phyloP scores from a whole-genome alignment of 345 rosid genomes.

The Arabidopsis thaliana region TAIR10.1 NC_003076.8:14776001-14776500 shows the following conservation, averaged over 20 bases:
- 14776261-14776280: neutral
- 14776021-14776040: constrained; percentile 37
- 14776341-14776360: neutral
- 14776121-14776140: constrained; percentile 34
- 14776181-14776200: neutral
- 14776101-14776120: neutral
- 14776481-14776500: too few relatives aligned
- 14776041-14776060: constrained; percentile 17
- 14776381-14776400: neutral
- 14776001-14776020: constrained; percentile 64
- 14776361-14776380: constrained; percentile 4
- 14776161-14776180: neutral
- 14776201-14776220: constrained; percentile 29
- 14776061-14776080: constrained; percentile 13
- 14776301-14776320: too few relatives aligned
- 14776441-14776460: neutral
- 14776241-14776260: neutral
- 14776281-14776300: neutral
- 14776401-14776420: neutral
- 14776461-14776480: neutral
- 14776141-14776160: neutral
- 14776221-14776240: neutral
- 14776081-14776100: neutral
- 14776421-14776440: neutral
- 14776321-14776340: neutral